Conservation (phyloP, 148 eudicot species). For the Rhododendron griersonianum region DNA sequence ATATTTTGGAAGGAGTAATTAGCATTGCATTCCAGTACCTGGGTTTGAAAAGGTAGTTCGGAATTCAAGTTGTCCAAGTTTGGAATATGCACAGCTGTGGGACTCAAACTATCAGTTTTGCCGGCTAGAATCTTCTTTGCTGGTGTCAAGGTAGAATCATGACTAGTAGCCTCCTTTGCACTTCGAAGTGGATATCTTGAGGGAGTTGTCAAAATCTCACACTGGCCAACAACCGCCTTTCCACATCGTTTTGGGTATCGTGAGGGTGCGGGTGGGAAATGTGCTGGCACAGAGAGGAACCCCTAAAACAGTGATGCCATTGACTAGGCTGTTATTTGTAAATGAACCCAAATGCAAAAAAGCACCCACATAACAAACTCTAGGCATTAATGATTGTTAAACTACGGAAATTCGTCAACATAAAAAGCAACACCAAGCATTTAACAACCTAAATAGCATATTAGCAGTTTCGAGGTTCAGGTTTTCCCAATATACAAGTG, state of each 20-base stretch:
- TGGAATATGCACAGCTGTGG: background rate
- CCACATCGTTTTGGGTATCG: background rate
- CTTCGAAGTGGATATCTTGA: background rate
- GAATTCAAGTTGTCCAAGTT: background rate
- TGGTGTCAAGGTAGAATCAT: background rate
- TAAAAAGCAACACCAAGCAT: background rate
- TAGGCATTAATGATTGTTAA: background rate
- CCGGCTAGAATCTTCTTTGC: background rate
- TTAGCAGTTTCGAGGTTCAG: background rate
- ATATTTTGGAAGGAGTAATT: background rate
- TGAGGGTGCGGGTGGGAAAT: background rate
- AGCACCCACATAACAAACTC: background rate
- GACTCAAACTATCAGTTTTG: background rate
- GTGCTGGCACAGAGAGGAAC: background rate
- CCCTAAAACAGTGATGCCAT: slow-evolving; percentile 1
- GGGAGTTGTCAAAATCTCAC: background rate
- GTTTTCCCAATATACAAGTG: background rate
- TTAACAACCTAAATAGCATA: background rate
- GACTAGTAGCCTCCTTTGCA: background rate
- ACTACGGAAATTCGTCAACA: background rate
- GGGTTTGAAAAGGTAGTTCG: background rate
- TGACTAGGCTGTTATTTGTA: background rate
- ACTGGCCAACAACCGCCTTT: background rate
- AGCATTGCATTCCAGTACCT: background rate
- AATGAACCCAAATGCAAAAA: background rate